A percentile compares a stretch with the other conserved stretches of the same genome.
Evolutionary conservation across 169 alveolate genomes (phyloP).

Genomic region (Toxoplasma gondii): DNA sequence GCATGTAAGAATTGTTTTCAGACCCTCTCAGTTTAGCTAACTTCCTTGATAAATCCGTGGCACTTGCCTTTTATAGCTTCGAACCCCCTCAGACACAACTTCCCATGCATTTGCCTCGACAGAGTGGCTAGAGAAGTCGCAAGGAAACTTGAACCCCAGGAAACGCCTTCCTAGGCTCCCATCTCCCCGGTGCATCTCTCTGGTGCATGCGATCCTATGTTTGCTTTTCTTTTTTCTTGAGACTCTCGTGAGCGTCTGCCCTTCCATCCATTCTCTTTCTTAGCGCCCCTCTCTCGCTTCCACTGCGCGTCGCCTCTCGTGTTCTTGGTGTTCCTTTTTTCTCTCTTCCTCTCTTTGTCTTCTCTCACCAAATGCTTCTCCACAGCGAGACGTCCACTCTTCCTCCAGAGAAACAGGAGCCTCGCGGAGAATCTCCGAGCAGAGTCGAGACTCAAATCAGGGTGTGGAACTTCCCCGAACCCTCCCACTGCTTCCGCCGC

Average conservation of each 20-base stretch:
- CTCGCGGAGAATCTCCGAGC: constrained; percentile 46
- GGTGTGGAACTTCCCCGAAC: constrained; percentile 49
- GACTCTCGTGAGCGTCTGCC: too few relatives aligned
- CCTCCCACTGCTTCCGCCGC: constrained; percentile 61
- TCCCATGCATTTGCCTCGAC: too few relatives aligned
- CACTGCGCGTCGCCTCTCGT: neutral
- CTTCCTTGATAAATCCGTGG: too few relatives aligned
- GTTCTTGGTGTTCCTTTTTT: neutral
- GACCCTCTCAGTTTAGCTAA: too few relatives aligned
- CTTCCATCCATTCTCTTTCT: neutral
- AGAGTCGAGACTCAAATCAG: constrained; percentile 28
- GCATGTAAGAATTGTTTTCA: constrained; percentile 7
- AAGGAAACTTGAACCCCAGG: too few relatives aligned
- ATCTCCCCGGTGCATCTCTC: too few relatives aligned
- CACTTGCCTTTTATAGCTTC: too few relatives aligned
- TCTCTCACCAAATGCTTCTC: constrained; percentile 35
- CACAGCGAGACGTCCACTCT: neutral
- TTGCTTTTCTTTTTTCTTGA: too few relatives aligned
- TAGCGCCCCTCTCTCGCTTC: neutral
- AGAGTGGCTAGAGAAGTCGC: too few relatives aligned
- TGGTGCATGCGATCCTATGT: too few relatives aligned
- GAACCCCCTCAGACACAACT: too few relatives aligned
- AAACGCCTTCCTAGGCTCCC: too few relatives aligned
- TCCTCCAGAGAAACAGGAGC: constrained; percentile 45
- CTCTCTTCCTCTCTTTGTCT: constrained; percentile 3